Conservation (phyloP, 768 basidiomycete genomes). For the Russula abietina region DNA sequence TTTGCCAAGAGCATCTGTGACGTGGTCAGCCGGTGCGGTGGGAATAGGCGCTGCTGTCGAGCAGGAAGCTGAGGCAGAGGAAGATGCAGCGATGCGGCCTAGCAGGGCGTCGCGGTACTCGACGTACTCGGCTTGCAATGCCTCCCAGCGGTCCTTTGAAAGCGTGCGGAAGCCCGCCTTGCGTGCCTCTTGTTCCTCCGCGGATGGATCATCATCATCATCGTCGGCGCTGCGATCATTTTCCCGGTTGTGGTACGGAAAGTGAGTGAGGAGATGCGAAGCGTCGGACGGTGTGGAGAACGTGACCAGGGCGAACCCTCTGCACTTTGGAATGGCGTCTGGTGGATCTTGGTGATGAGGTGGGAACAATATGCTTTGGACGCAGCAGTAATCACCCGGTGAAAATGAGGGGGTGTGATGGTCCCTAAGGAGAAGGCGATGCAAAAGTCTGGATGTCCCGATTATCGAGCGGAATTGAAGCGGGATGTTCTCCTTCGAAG, state of each 20-base stretch:
- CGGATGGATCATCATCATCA: not conserved
- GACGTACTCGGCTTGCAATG: slow-evolving; percentile 64
- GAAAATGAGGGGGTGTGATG: slow-evolving; percentile 9
- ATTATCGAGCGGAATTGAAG: slow-evolving; percentile 44
- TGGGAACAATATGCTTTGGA: slow-evolving; percentile 55
- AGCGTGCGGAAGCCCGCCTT: slow-evolving; percentile 57
- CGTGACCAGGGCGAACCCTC: slow-evolving; percentile 71
- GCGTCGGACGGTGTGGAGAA: slow-evolving; percentile 40
- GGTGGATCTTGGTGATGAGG: slow-evolving; percentile 59
- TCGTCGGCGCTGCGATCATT: not conserved
- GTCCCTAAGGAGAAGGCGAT: slow-evolving; percentile 30
- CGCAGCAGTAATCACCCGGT: slow-evolving; percentile 2
- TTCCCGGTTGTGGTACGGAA: slow-evolving; percentile 52
- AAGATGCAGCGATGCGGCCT: slow-evolving; percentile 27
- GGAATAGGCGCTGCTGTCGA: not conserved
- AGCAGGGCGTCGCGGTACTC: slow-evolving; percentile 51
- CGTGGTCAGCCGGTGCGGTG: not conserved
- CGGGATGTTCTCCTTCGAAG: slow-evolving; percentile 66
- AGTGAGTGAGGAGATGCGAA: slow-evolving; percentile 40
- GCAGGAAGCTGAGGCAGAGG: not conserved
- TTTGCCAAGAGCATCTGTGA: not conserved
- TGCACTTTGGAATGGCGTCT: slow-evolving; percentile 50
- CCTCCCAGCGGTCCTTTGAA: slow-evolving; percentile 55
- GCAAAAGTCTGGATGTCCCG: slow-evolving; percentile 36
- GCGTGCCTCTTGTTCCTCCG: slow-evolving; percentile 38